These are phyloP conservation scores for Parachaetomium inaequale DNA, from an alignment of 495 filamentous ascomycete genomes.

Conservation along the genomic window DNA sequence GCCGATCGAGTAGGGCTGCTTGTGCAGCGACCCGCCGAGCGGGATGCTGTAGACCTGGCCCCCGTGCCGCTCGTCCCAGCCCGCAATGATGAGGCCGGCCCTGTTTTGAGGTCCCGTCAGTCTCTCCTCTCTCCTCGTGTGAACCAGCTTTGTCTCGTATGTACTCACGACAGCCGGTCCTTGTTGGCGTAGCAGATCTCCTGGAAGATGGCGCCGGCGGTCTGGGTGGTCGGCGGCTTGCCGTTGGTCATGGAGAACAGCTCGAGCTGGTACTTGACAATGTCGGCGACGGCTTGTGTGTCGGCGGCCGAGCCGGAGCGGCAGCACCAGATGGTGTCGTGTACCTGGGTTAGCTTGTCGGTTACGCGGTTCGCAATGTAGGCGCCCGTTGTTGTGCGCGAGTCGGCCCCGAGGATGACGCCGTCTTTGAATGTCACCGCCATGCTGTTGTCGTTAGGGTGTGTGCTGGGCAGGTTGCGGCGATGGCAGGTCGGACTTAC, in stretches of 20 bases:
- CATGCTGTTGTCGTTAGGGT: conserved; percentile 54
- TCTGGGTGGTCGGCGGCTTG: conserved; percentile 86
- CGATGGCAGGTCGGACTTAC: conserved; percentile 52
- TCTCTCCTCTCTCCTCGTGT: too few relatives aligned
- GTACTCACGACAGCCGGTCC: conserved; percentile 70
- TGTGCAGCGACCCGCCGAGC: conserved; percentile 93
- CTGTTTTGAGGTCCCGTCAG: conserved; percentile 45
- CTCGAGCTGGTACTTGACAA: conserved; percentile 92
- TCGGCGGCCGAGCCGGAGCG: conserved; percentile 94
- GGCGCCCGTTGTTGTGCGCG: conserved; percentile 94
- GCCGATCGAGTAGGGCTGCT: conserved; percentile 92
- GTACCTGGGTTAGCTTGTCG: conserved; percentile 96
- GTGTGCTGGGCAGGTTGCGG: not conserved
- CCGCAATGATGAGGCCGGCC: conserved; percentile 95
- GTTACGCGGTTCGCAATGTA: conserved; percentile 99
- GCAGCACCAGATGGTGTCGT: conserved; percentile 99
- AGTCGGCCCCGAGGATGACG: conserved; percentile 94
- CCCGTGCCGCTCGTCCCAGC: conserved; percentile 88
- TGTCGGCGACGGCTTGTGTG: conserved; percentile 96
- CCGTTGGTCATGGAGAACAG: conserved; percentile 86
- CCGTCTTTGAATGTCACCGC: conserved; percentile 97
- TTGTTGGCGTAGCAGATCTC: conserved; percentile 98
- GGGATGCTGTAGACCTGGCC: conserved; percentile 97
- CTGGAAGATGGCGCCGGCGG: conserved; percentile 91
- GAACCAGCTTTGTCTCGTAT: not conserved